Percentiles rank a stretch among this genome's conserved stretches.
Evolutionary conservation across 2,329 filamentous ascomycete species (phyloP).

Genomic region (Pestalotiopsis fici): DNA sequence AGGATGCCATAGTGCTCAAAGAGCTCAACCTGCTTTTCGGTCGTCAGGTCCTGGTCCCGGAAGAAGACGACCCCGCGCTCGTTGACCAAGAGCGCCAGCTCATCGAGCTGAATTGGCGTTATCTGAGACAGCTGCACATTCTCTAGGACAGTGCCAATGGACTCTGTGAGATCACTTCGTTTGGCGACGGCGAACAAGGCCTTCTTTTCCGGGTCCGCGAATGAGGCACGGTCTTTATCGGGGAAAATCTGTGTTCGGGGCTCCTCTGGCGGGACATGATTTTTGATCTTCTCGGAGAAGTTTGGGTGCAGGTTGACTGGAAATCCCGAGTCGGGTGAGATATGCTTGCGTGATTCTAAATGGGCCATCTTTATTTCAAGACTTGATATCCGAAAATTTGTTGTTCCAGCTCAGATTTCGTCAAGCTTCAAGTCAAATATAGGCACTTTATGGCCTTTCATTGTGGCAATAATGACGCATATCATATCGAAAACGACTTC

Average conservation of each 20-base stretch:
- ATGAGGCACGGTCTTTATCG: conserved; percentile 33
- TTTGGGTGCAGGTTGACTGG: conserved; percentile 45
- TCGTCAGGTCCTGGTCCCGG: conserved; percentile 10
- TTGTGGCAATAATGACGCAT: not conserved
- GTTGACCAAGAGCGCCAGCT: conserved; percentile 9
- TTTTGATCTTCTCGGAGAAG: conserved; percentile 46
- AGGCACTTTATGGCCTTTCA: too few relatives aligned
- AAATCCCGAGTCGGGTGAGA: conserved; percentile 49
- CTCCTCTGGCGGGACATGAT: conserved; percentile 39
- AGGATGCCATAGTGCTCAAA: conserved; percentile 46
- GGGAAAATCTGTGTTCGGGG: conserved; percentile 28
- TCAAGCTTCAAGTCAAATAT: too few relatives aligned
- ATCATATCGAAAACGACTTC: not conserved
- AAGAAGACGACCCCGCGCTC: conserved; percentile 13
- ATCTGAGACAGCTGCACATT: conserved; percentile 6
- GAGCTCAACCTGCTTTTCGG: conserved; percentile 11
- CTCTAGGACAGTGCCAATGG: conserved; percentile 32
- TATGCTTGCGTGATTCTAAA: conserved; percentile 46
- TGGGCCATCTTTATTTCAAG: conserved; percentile 29
- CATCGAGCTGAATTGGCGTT: not conserved
- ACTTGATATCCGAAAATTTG: too few relatives aligned
- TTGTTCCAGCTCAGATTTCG: too few relatives aligned
- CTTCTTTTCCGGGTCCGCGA: conserved; percentile 43
- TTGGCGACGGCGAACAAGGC: conserved; percentile 38
- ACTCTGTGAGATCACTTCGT: conserved; percentile 39